Conservation (phyloP, 306 rosid genomes). For the Begonia masoniana region DNA sequence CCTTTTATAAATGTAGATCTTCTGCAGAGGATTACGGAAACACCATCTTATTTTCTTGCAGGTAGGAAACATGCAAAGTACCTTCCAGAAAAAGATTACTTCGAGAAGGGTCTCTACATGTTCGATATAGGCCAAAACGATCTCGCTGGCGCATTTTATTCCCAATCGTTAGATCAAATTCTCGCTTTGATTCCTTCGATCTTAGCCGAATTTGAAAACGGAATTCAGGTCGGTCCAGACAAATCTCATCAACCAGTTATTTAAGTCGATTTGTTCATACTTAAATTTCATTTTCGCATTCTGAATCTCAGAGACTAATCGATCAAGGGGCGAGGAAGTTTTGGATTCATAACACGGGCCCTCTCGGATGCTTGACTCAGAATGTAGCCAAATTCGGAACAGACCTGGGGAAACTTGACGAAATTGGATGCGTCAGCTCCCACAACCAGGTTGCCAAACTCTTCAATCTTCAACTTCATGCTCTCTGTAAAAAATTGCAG, state of each 20-base stretch:
- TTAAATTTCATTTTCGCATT: no score
- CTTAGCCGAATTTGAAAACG: slow-evolving; percentile 56
- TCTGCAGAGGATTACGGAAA: no score
- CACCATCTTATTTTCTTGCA: slow-evolving; percentile 9
- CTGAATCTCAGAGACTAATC: slow-evolving; percentile 38
- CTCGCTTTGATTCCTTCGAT: slow-evolving; percentile 61
- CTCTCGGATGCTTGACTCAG: slow-evolving; percentile 78
- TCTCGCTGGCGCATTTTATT: slow-evolving; percentile 72
- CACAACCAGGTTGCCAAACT: slow-evolving; percentile 73
- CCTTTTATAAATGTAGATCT: no score
- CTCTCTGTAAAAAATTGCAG: slow-evolving; percentile 54
- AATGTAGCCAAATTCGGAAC: slow-evolving; percentile 73
- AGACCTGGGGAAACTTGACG: slow-evolving; percentile 67
- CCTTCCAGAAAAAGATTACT: slow-evolving; percentile 47
- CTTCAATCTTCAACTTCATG: slow-evolving; percentile 75
- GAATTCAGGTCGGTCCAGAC: slow-evolving; percentile 41
- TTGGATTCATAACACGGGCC: slow-evolving; percentile 93
- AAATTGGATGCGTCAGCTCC: slow-evolving; percentile 55
- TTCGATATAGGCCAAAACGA: slow-evolving; percentile 92
- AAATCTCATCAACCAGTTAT: no score
- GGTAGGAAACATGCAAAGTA: slow-evolving; percentile 36
- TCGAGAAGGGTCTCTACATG: slow-evolving; percentile 66
- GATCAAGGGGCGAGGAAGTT: slow-evolving; percentile 70
- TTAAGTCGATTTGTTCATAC: no score
- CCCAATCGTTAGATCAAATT: slow-evolving; percentile 59